Evolutionary conservation across 2,329 filamentous ascomycete species (phyloP), one percentile per base, ranked within the genome.

Genomic region (Huntiella bhutanensis): DNA sequence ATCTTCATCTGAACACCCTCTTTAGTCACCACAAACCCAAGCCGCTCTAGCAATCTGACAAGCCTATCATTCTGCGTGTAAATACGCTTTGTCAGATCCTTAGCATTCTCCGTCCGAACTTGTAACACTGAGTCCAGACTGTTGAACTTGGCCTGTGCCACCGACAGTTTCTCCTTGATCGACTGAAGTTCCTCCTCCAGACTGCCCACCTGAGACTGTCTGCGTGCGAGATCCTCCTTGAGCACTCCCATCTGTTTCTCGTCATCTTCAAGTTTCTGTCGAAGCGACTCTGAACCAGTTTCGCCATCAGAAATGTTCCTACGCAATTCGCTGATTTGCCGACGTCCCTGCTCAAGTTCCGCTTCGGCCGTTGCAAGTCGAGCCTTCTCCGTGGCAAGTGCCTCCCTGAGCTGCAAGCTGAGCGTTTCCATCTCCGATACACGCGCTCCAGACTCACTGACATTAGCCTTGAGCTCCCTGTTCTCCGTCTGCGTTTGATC

Each of bases 31-130:
- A 80, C 77, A 57, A 91, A 94, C 10, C 88, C 88, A 4, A 96
- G 69, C 28, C 85, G 75, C 57, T 96, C 87, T 1, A 98, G 68
- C 41, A 98, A 74, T 44, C 80, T 77, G 49, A 75, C 73, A n/a
- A 95, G 68, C 17, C 84, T 79, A 54, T 92, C 82, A 51, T 91
- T 87, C 51, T 94, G 83, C 1, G 76, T 71, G 58, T 84, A 92
- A 3, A 95, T 68, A 47, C 79, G 76, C 55, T 86, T 81, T 1
- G 86, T 92, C 10, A 96, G 66, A 52, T 95, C 84, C 58, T 83
- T 85, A 4, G 84, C 79, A 51, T 78, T 79, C 45, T 69, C 66
- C 36, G 80, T 80, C 40, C 85, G 81, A 40, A 74, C 69, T 38
- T 85, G 76, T 41, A 84, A 74, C 43, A 77, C 74, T 17, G 64